Base-by-base conservation (phyloP, 306 rosid genomes). In the Elaeagnus macrophylla region DNA sequence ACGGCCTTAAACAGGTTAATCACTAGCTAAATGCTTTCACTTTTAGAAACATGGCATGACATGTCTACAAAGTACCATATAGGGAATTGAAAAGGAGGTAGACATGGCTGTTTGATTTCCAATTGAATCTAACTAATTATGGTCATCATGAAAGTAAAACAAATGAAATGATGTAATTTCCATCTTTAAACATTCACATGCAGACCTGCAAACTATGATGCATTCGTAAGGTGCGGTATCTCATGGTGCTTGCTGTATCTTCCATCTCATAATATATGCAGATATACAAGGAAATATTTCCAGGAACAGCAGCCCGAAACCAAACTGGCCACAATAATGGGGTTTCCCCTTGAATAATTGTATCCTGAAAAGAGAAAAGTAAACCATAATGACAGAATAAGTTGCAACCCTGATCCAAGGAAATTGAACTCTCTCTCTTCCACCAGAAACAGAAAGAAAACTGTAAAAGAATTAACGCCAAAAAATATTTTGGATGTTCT, bases 301-400 rank as follows among this genome's bases (percentile, higher is more conserved):
- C 99, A 37, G 96, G 85, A 75, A 71, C 77, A 64, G 99, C 96
- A 60, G 96, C 96, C 61, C 96, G 77, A 73, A 87, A 72, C 99
- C 96, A 93, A 75, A 93, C 95, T 68, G 99, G 96, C 95, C 95
- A 93, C 70, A 67, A 62, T 52, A 84, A 77, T 44, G 95, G 82
- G 59, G 73, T 65, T 67, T 67, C 89, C 3, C 81, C 85, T 68
- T 77, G 91, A 61, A 87, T 66, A 50, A 65, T 50, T 16, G 83
- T 84, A 37, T 75, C 95, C 99, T 93, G 85, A 56, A 68, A 51
- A 54, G 17, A 68, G 5, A 44, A 54, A 49, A 37, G 54, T 18
- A 59, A 62, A 40, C 46, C 52, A 72, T 17, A 56, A 60, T 69
- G 73, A 57, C 57, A 70, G 78, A 49, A 56, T 48, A 61, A 60